Evolutionary conservation across 2,329 filamentous ascomycete genomes (phyloP), one percentile per base, ranked within the genome.

Genomic region (Fusarium sp.): DNA sequence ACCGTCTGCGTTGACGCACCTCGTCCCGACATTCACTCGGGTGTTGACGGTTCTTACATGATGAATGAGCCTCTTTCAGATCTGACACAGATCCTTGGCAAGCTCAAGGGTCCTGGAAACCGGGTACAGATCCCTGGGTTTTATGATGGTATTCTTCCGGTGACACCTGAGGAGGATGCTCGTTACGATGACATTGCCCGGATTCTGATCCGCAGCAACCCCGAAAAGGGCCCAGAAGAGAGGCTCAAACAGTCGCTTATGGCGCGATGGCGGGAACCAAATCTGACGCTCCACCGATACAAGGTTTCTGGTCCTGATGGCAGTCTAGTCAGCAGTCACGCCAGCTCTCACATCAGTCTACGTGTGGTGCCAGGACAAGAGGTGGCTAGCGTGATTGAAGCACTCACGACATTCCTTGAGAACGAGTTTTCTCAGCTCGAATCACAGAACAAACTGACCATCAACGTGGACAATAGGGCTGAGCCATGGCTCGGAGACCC

Each of bases 401-500:
- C 87, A 0, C 84, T 99, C 7, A 88, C 85, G 1, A 77, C 83
- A 2, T 97, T 92, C 75, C 84, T 98, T 0, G 80, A 89, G 46
- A 82, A 86, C 14, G 88, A 94, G 70, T 99, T 98, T 75, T 84
- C 84, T 1, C 80, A 85, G 17, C 88, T 98, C 3, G 90, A 91
- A 31, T 95, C 93, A 1, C 91, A 92, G 65, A 99, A 99, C 75
- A 87, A 85, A 7, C 84, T 99, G 36, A 91, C 85, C 2, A 88
- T 99, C 39, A 91, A 90, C 31, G 94, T 99, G 69, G 94, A 97
- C 70, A 96, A 98, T 76, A 91, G 93, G 80, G 95, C 96, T 0
- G 96, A 99, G 76, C 94, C 96, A 0, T 99, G 96, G 96, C 88
- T 99, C 0, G 95, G 96, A 15, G 94, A 98, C 73, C 94, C 94